Evolutionary conservation across 2,329 filamentous ascomycete genomes (phyloP).

Genomic region (Talaromyces atroroseus): DNA sequence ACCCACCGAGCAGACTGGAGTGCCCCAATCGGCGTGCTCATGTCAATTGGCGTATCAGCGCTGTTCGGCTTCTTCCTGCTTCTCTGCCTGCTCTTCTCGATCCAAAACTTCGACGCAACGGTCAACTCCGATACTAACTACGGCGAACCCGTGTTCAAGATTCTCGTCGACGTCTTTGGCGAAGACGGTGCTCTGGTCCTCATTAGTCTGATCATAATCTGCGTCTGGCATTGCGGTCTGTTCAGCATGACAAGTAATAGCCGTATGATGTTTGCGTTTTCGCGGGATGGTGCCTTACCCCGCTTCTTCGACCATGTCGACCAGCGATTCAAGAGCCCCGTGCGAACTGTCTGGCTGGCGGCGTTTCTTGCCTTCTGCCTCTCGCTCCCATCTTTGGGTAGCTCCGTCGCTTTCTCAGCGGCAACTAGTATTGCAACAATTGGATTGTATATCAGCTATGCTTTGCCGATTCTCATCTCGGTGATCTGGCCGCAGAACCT

Average conservation of each 20-base stretch:
- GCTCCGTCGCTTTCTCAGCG: conserved; percentile 8
- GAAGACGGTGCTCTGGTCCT: conserved; percentile 5
- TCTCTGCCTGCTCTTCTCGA: conserved; percentile 10
- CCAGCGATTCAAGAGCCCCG: conserved; percentile 1
- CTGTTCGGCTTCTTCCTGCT: conserved; percentile 10
- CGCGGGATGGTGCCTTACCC: conserved; percentile 9
- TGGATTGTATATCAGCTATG: conserved; percentile 10
- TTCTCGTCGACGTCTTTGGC: conserved; percentile 10
- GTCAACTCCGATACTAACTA: conserved; percentile 3
- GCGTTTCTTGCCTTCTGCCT: conserved; percentile 10
- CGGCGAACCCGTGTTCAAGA: conserved; percentile 10
- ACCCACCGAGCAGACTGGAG: conserved; percentile 8
- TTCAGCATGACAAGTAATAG: conserved; percentile 12
- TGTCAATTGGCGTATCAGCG: conserved; percentile 9
- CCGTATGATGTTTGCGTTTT: conserved; percentile 12
- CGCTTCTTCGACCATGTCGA: conserved; percentile 11
- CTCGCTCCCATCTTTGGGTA: conserved; percentile 6
- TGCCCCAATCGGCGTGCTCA: conserved; percentile 8
- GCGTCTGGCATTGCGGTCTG: conserved; percentile 11
- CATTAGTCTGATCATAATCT: conserved; percentile 10
- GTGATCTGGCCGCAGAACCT: conserved; percentile 9
- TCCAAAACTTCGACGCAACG: conserved; percentile 8
- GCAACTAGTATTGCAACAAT: conserved; percentile 12
- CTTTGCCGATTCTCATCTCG: conserved; percentile 4
- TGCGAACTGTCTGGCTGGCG: conserved; percentile 7